These are phyloP conservation scores for Candida dubliniensis DNA, from an alignment of 1,139 yeast species.

Conservation along the genomic window DNA sequence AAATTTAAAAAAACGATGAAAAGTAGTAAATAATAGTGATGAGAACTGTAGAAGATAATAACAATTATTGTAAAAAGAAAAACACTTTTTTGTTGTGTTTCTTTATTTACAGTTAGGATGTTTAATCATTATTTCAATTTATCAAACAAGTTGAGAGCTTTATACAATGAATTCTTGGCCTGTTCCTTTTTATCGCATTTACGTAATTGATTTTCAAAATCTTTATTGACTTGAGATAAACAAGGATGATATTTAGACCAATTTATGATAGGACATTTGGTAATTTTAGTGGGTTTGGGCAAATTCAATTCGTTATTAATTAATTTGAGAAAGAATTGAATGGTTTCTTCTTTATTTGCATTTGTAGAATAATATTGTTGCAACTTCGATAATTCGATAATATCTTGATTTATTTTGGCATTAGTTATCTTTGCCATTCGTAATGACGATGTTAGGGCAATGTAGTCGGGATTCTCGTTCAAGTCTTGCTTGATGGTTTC, in stretches of 20 bases:
- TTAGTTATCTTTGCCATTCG: slow-evolving; percentile 29
- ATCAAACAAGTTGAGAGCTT: slow-evolving; percentile 28
- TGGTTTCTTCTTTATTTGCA: slow-evolving; percentile 25
- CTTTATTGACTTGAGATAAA: slow-evolving; percentile 15
- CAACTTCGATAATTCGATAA: slow-evolving; percentile 32
- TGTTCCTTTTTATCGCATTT: slow-evolving; percentile 15
- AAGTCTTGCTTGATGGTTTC: slow-evolving; percentile 16
- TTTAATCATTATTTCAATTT: slow-evolving; percentile 1
- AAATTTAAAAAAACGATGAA: neutral
- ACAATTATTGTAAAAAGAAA: neutral
- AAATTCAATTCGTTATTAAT: slow-evolving; percentile 32
- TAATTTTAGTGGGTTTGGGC: slow-evolving; percentile 37
- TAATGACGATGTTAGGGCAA: slow-evolving; percentile 37
- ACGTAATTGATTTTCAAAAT: slow-evolving; percentile 12
- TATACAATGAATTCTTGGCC: slow-evolving; percentile 23
- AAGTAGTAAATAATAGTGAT: neutral
- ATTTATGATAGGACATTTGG: slow-evolving; percentile 38
- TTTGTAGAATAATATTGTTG: slow-evolving; percentile 19
- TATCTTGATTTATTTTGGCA: slow-evolving; percentile 29
- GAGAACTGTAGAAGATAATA: neutral
- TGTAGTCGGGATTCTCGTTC: slow-evolving; percentile 38
- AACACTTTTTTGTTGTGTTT: neutral
- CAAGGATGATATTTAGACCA: slow-evolving; percentile 35
- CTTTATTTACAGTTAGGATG: neutral
- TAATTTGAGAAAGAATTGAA: slow-evolving; percentile 30